phyloP scores from a whole-genome alignment of 1,284 basidiomycete genomes.

The Tilletia horrida region DNA sequence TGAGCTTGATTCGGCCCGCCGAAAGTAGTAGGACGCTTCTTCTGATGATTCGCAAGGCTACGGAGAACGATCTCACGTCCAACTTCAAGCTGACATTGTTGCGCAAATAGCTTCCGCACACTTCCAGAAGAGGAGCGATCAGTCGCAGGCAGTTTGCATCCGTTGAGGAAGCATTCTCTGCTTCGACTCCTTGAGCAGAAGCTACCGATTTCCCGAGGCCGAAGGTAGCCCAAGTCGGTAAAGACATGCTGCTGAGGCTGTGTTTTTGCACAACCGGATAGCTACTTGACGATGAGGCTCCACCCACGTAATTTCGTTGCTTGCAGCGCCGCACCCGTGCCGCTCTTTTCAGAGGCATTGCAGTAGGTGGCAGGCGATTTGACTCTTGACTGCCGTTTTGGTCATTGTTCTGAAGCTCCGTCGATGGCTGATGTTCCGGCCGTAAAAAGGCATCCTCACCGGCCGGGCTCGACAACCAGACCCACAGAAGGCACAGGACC shows the following conservation, averaged over 20 bases:
- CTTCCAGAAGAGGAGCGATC: not conserved
- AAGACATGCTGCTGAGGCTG: not conserved
- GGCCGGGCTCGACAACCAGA: constrained; percentile 7
- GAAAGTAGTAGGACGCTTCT: not conserved
- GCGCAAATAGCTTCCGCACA: not conserved
- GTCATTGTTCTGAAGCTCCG: not conserved
- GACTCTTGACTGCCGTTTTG: too few relatives aligned
- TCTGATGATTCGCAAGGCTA: constrained; percentile 9
- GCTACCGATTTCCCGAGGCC: not conserved
- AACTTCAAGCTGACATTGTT: constrained; percentile 4
- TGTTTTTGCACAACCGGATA: too few relatives aligned
- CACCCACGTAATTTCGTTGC: not conserved
- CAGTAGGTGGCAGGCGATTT: too few relatives aligned
- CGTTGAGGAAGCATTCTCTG: not conserved
- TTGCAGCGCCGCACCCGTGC: constrained; percentile 5
- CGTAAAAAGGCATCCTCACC: constrained; percentile 5
- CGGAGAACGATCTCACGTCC: constrained; percentile 9
- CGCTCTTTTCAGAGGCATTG: not conserved
- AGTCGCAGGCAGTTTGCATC: not conserved
- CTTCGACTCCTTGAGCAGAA: not conserved
- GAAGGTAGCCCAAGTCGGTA: not conserved
- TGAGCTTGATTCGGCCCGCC: constrained; percentile 1
- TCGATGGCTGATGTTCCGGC: not conserved
- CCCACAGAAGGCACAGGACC: constrained; percentile 5
- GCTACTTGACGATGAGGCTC: not conserved